Conservation (phyloP, 192 early-diverging fungal species). For the Linnemannia exigua region DNA sequence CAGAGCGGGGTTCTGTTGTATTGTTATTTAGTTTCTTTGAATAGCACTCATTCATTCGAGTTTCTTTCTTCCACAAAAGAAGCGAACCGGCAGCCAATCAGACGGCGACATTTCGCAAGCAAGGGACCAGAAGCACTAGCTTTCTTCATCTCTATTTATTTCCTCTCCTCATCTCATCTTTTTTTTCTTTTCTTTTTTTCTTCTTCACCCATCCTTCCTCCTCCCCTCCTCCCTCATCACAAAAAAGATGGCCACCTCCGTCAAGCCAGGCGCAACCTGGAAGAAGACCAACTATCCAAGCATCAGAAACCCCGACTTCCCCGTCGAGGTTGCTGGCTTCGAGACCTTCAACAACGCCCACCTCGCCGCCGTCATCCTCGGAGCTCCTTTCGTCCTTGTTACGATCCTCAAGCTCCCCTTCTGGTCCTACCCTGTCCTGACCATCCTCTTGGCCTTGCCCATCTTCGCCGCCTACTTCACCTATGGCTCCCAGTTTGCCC, state of each 20-base stretch:
- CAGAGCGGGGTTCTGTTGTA: not conserved
- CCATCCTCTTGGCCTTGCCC: slow-evolving; percentile 75
- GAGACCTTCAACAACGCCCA: slow-evolving; percentile 83
- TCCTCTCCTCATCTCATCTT: not conserved
- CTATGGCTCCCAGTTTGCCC: slow-evolving; percentile 74
- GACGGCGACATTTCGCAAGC: not conserved
- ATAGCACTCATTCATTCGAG: not conserved
- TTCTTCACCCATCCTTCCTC: not conserved
- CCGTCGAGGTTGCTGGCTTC: slow-evolving; percentile 90
- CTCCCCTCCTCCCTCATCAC: not conserved
- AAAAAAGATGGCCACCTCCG: slow-evolving; percentile 50
- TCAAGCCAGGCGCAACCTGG: slow-evolving; percentile 58
- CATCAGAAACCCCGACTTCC: slow-evolving; percentile 70
- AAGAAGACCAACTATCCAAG: slow-evolving; percentile 66
- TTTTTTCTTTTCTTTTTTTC: slow-evolving; percentile 3
- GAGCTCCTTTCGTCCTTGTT: slow-evolving; percentile 76
- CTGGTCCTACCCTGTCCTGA: slow-evolving; percentile 71
- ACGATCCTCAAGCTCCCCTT: slow-evolving; percentile 75
- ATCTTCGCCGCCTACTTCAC: slow-evolving; percentile 81
- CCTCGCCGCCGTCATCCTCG: slow-evolving; percentile 72
- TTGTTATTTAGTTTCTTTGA: not conserved
- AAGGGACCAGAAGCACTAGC: too few relatives aligned
- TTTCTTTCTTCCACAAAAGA: too few relatives aligned
- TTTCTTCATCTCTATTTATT: not conserved
- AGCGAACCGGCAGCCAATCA: not conserved